These are phyloP conservation scores for Microstroma glucosiphilum DNA, from an alignment of 1,284 basidiomycete species.

Conservation along the genomic window DNA sequence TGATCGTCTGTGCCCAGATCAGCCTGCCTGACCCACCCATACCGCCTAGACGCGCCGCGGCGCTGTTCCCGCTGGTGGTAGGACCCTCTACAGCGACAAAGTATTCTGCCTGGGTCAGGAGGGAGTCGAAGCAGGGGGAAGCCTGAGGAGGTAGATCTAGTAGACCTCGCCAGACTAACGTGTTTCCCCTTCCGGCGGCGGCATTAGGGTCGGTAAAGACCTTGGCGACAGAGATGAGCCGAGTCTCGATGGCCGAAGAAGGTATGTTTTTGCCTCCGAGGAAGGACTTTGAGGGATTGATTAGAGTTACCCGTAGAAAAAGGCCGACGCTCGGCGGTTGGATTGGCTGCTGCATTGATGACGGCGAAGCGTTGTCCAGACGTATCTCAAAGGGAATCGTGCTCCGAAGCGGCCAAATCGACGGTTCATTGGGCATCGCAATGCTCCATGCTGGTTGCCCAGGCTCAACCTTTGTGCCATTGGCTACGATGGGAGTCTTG, in stretches of 20 bases:
- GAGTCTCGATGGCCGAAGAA: constrained; percentile 10
- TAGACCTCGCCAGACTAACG: constrained; percentile 16
- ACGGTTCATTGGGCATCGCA: constrained; percentile 8
- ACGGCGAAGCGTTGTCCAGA: neutral
- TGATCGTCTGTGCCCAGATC: constrained; percentile 1
- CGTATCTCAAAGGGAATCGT: constrained; percentile 7
- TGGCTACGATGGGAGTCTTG: constrained; percentile 6
- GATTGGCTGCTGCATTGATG: neutral
- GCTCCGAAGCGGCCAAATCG: constrained; percentile 8
- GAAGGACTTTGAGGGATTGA: constrained; percentile 6
- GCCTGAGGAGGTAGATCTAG: constrained; percentile 26
- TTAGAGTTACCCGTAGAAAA: neutral
- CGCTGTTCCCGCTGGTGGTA: constrained; percentile 14
- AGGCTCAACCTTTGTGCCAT: neutral
- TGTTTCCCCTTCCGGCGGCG: constrained; percentile 3
- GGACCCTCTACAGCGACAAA: constrained; percentile 28
- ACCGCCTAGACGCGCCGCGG: constrained; percentile 13
- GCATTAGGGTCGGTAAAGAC: constrained; percentile 14
- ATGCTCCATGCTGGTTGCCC: neutral
- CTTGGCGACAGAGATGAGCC: constrained; percentile 18
- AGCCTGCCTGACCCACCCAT: neutral
- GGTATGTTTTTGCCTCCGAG: constrained; percentile 2
- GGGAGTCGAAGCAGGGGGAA: constrained; percentile 29
- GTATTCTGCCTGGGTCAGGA: constrained; percentile 31
- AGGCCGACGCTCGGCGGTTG: constrained; percentile 4